Evolutionary conservation across 1,139 yeast species (phyloP).

Genomic region (Yamadazyma dendronema): DNA sequence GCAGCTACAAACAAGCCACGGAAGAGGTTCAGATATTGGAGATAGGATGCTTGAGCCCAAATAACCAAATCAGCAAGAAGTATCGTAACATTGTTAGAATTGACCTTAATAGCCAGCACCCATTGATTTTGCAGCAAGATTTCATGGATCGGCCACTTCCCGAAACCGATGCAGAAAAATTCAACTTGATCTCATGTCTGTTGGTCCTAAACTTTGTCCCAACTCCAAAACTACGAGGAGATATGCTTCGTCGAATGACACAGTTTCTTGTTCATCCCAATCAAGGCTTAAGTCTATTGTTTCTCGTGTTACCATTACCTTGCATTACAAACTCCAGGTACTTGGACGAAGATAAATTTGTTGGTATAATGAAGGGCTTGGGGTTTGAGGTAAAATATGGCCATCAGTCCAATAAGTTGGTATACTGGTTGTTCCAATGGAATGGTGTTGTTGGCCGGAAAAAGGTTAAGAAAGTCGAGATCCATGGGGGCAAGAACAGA

Average conservation of each 20-base stretch:
- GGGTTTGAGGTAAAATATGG: conserved; percentile 54
- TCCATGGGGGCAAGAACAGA: conserved; percentile 51
- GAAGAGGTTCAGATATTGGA: conserved; percentile 53
- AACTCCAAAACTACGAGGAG: conserved; percentile 65
- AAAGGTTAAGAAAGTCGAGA: conserved; percentile 38
- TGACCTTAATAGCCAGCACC: conserved; percentile 81
- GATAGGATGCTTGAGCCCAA: conserved; percentile 74
- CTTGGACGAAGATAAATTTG: conserved; percentile 45
- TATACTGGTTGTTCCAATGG: conserved; percentile 69
- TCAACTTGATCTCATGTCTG: conserved; percentile 75
- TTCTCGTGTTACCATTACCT: conserved; percentile 85
- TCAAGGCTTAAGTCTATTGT: conserved; percentile 40
- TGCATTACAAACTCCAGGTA: conserved; percentile 83
- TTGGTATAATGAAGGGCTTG: conserved; percentile 50
- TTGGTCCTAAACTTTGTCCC: conserved; percentile 88
- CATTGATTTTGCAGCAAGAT: conserved; percentile 69
- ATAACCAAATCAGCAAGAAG: conserved; percentile 58
- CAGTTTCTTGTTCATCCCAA: conserved; percentile 44
- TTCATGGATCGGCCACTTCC: conserved; percentile 80
- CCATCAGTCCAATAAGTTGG: conserved; percentile 71
- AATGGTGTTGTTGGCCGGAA: conserved; percentile 22
- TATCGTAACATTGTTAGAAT: conserved; percentile 57
- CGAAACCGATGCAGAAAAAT: conserved; percentile 40
- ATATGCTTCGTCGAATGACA: conserved; percentile 65
- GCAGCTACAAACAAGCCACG: conserved; percentile 6